phyloP scores from a whole-genome alignment of 1,284 basidiomycete genomes.

The Anthracocystis walkeri region DNA sequence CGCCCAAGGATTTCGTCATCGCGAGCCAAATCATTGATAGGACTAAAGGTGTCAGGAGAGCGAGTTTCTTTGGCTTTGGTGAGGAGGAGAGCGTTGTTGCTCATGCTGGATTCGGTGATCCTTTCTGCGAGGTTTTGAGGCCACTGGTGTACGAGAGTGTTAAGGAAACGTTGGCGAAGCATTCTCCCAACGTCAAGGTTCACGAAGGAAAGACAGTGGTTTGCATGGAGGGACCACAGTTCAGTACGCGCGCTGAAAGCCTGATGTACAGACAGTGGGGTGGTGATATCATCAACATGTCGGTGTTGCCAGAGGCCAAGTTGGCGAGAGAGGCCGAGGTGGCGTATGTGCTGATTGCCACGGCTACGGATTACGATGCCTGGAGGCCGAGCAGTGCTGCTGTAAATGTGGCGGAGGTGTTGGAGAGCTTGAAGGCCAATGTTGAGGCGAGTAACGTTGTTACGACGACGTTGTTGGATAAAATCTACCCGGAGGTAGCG shows the following conservation, averaged over 20 bases:
- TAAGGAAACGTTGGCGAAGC: constrained; percentile 33
- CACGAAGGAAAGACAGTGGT: constrained; percentile 87
- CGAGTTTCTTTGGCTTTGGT: constrained; percentile 85
- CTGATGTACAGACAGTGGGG: constrained; percentile 93
- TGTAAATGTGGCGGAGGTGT: constrained; percentile 88
- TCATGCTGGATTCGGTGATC: constrained; percentile 92
- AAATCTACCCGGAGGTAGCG: constrained; percentile 74
- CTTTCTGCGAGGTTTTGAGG: constrained; percentile 62
- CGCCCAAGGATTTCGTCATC: constrained; percentile 81
- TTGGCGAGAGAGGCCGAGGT: constrained; percentile 94
- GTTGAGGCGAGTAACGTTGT: constrained; percentile 81
- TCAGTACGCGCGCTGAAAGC: constrained; percentile 92
- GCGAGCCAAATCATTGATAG: constrained; percentile 95
- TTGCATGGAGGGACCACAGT: constrained; percentile 97
- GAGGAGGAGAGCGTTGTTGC: constrained; percentile 79
- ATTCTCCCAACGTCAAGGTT: constrained; percentile 50
- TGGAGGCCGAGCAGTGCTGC: constrained; percentile 79
- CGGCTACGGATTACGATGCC: constrained; percentile 71
- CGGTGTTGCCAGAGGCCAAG: constrained; percentile 93
- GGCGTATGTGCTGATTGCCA: constrained; percentile 70
- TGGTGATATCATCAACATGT: constrained; percentile 77
- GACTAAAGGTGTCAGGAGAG: constrained; percentile 88
- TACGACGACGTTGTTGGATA: constrained; percentile 81
- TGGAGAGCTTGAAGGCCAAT: constrained; percentile 87
- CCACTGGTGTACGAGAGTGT: constrained; percentile 55